These are phyloP conservation scores for Botrytis fabae DNA, from an alignment of 2,329 filamentous ascomycete genomes.

Conservation along the genomic window DNA sequence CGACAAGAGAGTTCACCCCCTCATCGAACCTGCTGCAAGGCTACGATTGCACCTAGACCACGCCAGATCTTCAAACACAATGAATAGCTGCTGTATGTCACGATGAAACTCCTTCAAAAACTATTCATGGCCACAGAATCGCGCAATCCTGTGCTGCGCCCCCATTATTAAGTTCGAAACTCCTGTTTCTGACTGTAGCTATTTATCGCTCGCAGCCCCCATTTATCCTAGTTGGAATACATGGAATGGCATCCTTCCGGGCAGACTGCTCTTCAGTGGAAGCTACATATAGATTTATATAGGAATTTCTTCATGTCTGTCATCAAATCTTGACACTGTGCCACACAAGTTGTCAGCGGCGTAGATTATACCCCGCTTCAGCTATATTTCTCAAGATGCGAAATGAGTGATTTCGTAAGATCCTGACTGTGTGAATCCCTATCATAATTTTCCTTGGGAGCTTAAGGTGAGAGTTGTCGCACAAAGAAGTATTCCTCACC, in stretches of 20 bases:
- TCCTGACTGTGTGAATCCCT: neutral
- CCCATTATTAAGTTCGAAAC: conserved; percentile 14
- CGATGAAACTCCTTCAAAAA: neutral
- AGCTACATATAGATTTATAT: conserved; percentile 19
- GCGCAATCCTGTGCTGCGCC: conserved; percentile 11
- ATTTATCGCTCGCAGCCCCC: conserved; percentile 12
- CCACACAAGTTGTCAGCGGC: conserved; percentile 11
- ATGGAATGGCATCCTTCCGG: conserved; percentile 18
- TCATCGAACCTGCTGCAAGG: neutral
- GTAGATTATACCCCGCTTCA: conserved; percentile 10
- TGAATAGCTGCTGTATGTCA: neutral
- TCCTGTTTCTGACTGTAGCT: conserved; percentile 8
- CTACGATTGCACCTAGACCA: neutral
- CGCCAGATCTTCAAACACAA: neutral
- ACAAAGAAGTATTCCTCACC: neutral
- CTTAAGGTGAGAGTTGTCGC: conserved; percentile 5
- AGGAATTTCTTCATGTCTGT: conserved; percentile 13
- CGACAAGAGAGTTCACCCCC: neutral
- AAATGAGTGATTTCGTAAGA: neutral
- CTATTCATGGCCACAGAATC: conserved; percentile 7
- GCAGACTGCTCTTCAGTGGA: neutral
- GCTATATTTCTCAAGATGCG: neutral
- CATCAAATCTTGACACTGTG: conserved; percentile 12
- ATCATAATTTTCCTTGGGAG: neutral
- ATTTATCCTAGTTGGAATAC: neutral